These are phyloP conservation scores for Fusarium newnesense DNA, from an alignment of 2,329 filamentous ascomycete species.

Conservation along the genomic window DNA sequence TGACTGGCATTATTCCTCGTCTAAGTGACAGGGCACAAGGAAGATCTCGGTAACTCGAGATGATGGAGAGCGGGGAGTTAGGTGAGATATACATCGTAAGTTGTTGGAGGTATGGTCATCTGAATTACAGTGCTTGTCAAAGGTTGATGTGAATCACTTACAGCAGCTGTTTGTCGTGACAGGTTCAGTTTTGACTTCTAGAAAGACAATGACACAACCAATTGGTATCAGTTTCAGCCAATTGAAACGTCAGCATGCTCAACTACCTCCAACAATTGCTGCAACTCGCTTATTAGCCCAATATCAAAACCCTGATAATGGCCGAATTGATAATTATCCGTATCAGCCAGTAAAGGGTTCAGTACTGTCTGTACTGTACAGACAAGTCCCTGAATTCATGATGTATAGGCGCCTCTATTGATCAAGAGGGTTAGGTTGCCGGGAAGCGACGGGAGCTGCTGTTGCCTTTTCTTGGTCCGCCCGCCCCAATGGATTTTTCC, in stretches of 20 bases:
- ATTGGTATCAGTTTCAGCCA: background rate
- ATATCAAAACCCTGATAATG: constrained; percentile 6
- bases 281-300: constrained; percentile 10
- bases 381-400: constrained; percentile 18
- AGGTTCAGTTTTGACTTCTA: background rate
- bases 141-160: constrained; percentile 9
- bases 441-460: constrained; percentile 17
- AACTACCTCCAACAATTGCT: background rate
- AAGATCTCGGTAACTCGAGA: constrained; percentile 26
- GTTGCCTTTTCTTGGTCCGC: constrained; percentile 24
- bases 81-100: background rate
- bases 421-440: constrained; percentile 12
- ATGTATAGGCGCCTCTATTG: constrained; percentile 5
- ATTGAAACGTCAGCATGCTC: background rate
- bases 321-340: background rate
- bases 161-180: background rate
- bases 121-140: constrained; percentile 24
- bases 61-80: constrained; percentile 1
- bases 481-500: constrained; percentile 42
- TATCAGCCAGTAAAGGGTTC: constrained; percentile 8
- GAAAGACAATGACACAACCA: background rate
- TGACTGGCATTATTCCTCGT: constrained; percentile 34
- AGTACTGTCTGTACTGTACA: background rate
- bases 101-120: constrained; percentile 14
- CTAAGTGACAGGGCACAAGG: constrained; percentile 8